A percentile compares a stretch with the other conserved stretches of the same genome.
phyloP scores from a whole-genome alignment of 1,139 yeast species.

The Magnusiomyces magnusii region DNA sequence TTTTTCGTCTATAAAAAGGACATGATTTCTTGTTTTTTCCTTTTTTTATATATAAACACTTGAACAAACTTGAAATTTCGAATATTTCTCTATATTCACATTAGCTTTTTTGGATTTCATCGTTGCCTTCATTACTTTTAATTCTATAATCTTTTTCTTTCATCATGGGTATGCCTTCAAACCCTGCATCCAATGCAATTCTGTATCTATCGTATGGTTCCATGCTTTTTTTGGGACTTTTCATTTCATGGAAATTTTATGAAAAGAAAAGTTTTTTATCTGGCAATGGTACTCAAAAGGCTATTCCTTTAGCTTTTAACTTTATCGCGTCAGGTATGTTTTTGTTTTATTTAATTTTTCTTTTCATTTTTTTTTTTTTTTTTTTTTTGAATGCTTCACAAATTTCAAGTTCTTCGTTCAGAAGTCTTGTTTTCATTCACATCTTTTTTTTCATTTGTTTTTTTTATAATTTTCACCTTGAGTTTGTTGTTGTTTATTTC shows the following conservation, averaged over 20 bases:
- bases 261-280: slow-evolving; percentile 49
- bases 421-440: not conserved
- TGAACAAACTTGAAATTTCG: too few relatives aligned
- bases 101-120: too few relatives aligned
- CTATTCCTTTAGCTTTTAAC: slow-evolving; percentile 69
- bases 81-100: too few relatives aligned
- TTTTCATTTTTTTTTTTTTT: slow-evolving; percentile 5
- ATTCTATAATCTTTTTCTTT: too few relatives aligned
- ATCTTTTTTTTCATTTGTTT: not conserved
- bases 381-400: slow-evolving; percentile 6
- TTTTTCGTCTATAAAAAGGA: too few relatives aligned
- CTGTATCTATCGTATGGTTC: slow-evolving; percentile 66
- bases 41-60: too few relatives aligned
- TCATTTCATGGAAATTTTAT: slow-evolving; percentile 29
- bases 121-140: too few relatives aligned
- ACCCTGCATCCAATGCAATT: slow-evolving; percentile 66
- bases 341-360: not conserved
- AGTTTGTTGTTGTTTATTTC: not conserved
- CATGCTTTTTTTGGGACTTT: slow-evolving; percentile 40
- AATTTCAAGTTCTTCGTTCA: not conserved
- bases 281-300: slow-evolving; percentile 66
- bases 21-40: too few relatives aligned
- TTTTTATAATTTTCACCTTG: not conserved
- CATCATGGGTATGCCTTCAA: slow-evolving; percentile 29
- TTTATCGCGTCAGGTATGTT: slow-evolving; percentile 85